phyloP scores from a whole-genome alignment of 2,329 filamentous ascomycete genomes.

The Talaromyces sp. region DNA sequence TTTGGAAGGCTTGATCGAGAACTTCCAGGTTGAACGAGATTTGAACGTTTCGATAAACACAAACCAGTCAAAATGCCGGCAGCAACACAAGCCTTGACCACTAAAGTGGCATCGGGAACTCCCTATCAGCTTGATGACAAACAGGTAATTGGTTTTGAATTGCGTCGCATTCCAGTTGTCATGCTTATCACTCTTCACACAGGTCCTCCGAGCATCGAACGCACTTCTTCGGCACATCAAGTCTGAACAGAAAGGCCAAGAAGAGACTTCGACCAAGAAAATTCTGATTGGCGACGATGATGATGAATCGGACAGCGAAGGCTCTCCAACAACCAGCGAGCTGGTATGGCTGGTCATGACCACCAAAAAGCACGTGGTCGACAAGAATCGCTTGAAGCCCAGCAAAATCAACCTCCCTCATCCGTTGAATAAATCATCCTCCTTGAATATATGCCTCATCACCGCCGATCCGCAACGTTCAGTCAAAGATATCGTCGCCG shows the following conservation, averaged over 20 bases:
- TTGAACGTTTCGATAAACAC: constrained; percentile 24
- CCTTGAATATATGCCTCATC: constrained; percentile 76
- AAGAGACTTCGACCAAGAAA: constrained; percentile 49
- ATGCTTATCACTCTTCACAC: constrained; percentile 11
- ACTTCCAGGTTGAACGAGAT: constrained; percentile 22
- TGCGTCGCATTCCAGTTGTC: background rate
- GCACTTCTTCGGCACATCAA: constrained; percentile 58
- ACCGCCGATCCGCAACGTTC: constrained; percentile 76
- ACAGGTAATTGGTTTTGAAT: constrained; percentile 37
- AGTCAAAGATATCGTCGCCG: constrained; percentile 83
- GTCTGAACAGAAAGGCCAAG: constrained; percentile 47
- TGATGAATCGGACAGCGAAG: constrained; percentile 46
- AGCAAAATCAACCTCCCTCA: constrained; percentile 76
- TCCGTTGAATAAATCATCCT: constrained; percentile 64
- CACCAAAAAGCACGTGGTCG: constrained; percentile 64
- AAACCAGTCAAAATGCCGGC: constrained; percentile 36
- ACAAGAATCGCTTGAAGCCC: constrained; percentile 77
- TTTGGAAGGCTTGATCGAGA: constrained; percentile 8
- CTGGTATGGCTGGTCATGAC: constrained; percentile 60
- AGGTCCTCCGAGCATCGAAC: constrained; percentile 58
- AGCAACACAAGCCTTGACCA: constrained; percentile 38
- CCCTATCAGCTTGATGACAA: constrained; percentile 48
- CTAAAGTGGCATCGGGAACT: constrained; percentile 39
- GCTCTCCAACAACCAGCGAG: constrained; percentile 45
- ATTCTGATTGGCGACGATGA: constrained; percentile 51